Evolutionary conservation across 768 basidiomycete genomes (phyloP).

Genomic region (Panellus pusillus): DNA sequence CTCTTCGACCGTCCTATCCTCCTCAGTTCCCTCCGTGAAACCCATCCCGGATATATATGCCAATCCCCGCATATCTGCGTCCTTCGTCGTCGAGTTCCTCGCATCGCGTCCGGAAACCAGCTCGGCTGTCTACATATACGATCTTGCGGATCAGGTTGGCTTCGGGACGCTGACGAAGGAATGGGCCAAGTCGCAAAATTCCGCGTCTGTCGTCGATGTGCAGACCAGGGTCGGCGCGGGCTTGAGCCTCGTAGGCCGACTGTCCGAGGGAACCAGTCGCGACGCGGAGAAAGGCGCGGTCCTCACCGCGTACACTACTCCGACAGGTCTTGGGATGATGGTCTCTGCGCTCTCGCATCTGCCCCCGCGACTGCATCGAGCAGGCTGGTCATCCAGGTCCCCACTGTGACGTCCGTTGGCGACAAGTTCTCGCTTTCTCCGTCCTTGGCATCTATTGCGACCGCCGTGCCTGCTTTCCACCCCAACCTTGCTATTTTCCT

Average conservation of each 20-base stretch:
- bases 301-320: conserved; percentile 80
- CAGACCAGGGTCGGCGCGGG: conserved; percentile 89
- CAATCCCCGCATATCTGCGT: conserved; percentile 53
- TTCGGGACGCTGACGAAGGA: conserved; percentile 73
- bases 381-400: conserved; percentile 82
- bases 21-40: conserved; percentile 35
- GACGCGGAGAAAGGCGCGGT: conserved; percentile 59
- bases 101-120: conserved; percentile 55
- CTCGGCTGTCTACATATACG: conserved; percentile 77
- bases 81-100: conserved; percentile 66
- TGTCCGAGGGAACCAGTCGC: conserved; percentile 77
- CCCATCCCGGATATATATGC: conserved; percentile 33
- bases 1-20: conserved; percentile 39
- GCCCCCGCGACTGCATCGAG: conserved; percentile 61
- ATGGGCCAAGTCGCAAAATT: conserved; percentile 49
- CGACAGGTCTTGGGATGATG: conserved; percentile 83
- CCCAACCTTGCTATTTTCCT: conserved; percentile 71
- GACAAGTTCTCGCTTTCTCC: conserved; percentile 72
- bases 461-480: conserved; percentile 60
- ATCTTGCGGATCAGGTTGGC: conserved; percentile 81
- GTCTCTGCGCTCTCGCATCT: conserved; percentile 73
- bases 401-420: conserved; percentile 65
- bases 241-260: conserved; percentile 70
- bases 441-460: conserved; percentile 68
- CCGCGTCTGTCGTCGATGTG: conserved; percentile 61